Conservation (phyloP, 345 rosid species). For the Gossypium arboreum region DNA sequence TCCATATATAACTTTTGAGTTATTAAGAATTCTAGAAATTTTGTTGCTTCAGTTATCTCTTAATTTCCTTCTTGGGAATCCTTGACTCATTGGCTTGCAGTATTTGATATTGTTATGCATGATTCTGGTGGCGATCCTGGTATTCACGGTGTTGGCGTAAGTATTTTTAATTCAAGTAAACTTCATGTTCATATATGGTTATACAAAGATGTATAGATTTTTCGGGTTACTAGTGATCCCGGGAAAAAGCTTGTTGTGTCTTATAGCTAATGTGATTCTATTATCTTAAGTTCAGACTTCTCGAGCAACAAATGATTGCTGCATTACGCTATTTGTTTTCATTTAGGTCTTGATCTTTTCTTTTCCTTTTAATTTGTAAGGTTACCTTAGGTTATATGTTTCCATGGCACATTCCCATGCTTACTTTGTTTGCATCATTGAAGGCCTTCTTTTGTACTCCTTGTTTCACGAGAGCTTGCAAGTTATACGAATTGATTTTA, state of each 20-base stretch:
- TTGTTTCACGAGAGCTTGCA: neutral
- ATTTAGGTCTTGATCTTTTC: neutral
- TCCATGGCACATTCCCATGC: neutral
- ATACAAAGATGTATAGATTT: neutral
- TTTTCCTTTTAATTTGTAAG: neutral
- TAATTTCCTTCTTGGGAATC: slow-evolving; percentile 8
- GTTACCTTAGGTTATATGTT: neutral
- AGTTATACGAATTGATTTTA: neutral
- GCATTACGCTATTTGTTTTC: neutral
- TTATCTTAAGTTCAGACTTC: neutral
- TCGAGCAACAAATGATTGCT: neutral
- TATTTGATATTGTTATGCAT: slow-evolving; percentile 66
- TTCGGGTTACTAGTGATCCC: neutral
- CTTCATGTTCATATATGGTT: neutral
- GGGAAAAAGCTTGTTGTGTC: neutral
- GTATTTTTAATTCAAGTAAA: slow-evolving; percentile 23
- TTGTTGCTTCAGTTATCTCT: slow-evolving; percentile 7
- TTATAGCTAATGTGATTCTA: neutral
- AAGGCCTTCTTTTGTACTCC: neutral
- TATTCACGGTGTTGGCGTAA: slow-evolving; percentile 95
- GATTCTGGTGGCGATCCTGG: slow-evolving; percentile 69
- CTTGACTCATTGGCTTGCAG: slow-evolving; percentile 59
- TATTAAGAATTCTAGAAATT: neutral
- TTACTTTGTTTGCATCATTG: neutral
- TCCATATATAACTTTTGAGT: slow-evolving; percentile 40